These are phyloP conservation scores for Fusarium sp. DNA, from an alignment of 2,329 filamentous ascomycete genomes.

Conservation along the genomic window DNA sequence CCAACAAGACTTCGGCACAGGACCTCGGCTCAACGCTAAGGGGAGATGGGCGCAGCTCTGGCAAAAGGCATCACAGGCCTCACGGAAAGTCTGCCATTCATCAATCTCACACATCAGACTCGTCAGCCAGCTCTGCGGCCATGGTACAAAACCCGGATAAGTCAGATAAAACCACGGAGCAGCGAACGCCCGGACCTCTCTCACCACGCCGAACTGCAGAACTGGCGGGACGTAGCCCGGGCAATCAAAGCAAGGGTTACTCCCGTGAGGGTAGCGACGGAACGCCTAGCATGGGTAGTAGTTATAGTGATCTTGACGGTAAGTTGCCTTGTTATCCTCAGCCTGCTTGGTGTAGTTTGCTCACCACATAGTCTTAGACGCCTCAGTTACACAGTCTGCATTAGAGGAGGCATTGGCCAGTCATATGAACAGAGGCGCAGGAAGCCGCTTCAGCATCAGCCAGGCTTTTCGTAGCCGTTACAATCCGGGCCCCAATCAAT, in stretches of 20 bases:
- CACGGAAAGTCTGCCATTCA: slow-evolving; percentile 49
- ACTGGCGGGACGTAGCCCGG: slow-evolving; percentile 62
- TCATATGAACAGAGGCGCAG: slow-evolving; percentile 49
- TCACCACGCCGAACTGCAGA: slow-evolving; percentile 68
- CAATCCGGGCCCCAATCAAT: slow-evolving; percentile 49
- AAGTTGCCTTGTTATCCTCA: slow-evolving; percentile 29
- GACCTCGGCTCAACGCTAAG: slow-evolving; percentile 63
- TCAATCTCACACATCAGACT: slow-evolving; percentile 68
- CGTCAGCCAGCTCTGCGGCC: slow-evolving; percentile 64
- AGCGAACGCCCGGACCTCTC: slow-evolving; percentile 54
- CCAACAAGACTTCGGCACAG: slow-evolving; percentile 48
- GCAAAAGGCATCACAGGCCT: slow-evolving; percentile 42
- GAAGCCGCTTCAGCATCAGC: slow-evolving; percentile 70
- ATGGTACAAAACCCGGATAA: slow-evolving; percentile 45
- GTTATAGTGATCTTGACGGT: slow-evolving; percentile 86
- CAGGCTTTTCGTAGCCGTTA: slow-evolving; percentile 72
- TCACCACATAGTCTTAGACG: slow-evolving; percentile 58
- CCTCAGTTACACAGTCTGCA: slow-evolving; percentile 81
- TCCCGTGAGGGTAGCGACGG: slow-evolving; percentile 74
- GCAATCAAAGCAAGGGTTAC: slow-evolving; percentile 57
- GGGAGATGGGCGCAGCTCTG: slow-evolving; percentile 51
- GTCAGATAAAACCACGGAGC: slow-evolving; percentile 43
- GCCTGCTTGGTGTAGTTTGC: slow-evolving; percentile 1
- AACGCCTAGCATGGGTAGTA: slow-evolving; percentile 83
- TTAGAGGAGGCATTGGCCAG: slow-evolving; percentile 79